A percentile compares a stretch with the other conserved stretches of the same genome.
phyloP scores from a whole-genome alignment of 2,329 filamentous ascomycete species.

The Neofusicoccum laricinum region DNA sequence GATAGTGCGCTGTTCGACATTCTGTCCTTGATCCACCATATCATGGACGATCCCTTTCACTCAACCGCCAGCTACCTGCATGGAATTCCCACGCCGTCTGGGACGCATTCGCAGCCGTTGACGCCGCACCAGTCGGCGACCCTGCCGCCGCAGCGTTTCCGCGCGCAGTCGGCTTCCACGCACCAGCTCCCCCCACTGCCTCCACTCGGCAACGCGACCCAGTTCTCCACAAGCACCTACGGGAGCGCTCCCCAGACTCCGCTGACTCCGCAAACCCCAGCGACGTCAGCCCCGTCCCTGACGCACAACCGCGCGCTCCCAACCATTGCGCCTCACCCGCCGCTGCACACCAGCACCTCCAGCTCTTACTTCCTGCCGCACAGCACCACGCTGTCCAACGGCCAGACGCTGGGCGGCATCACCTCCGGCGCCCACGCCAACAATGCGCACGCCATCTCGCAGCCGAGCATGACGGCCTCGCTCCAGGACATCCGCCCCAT shows the following conservation, averaged over 20 bases:
- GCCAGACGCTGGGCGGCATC: constrained; percentile 33
- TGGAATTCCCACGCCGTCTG: constrained; percentile 17
- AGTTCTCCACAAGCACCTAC: constrained; percentile 18
- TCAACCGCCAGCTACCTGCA: constrained; percentile 12
- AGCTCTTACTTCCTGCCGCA: constrained; percentile 32
- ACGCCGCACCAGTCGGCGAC: constrained; percentile 15
- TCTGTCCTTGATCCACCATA: constrained; percentile 13
- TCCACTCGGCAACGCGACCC: constrained; percentile 17
- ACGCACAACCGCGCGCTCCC: constrained; percentile 32
- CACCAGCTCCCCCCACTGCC: constrained; percentile 18
- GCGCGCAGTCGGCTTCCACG: constrained; percentile 16
- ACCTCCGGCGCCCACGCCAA: constrained; percentile 33
- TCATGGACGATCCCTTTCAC: constrained; percentile 18
- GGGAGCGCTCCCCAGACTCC: constrained; percentile 28
- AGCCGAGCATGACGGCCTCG: constrained; percentile 23
- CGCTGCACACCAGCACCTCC: constrained; percentile 36
- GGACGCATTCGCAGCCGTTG: constrained; percentile 17
- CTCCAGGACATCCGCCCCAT: constrained; percentile 42
- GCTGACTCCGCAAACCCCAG: constrained; percentile 30
- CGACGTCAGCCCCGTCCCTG: constrained; percentile 25
- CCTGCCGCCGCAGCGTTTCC: constrained; percentile 17
- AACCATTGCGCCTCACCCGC: constrained; percentile 32
- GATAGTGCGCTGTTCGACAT: constrained; percentile 6
- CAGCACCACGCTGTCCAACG: constrained; percentile 27
- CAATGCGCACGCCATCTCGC: constrained; percentile 30